Conservation (phyloP, 352 stramenopile genomes). For the Phytophthora fragariae region DNA sequence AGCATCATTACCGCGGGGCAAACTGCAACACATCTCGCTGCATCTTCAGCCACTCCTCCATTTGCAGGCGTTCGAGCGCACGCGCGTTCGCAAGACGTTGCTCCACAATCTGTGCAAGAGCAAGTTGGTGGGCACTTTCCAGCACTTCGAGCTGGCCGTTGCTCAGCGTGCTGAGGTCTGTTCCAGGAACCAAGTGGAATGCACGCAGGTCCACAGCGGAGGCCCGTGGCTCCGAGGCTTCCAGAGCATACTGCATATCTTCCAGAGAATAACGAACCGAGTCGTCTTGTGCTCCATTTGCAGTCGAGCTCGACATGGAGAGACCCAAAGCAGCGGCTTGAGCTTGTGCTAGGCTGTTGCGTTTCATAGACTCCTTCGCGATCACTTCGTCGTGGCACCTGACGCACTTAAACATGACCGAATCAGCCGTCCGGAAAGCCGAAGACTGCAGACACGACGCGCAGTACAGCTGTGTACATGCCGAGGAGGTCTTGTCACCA, state of each 20-base stretch:
- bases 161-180: conserved; percentile 61
- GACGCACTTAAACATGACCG: conserved; percentile 52
- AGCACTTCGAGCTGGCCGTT: conserved; percentile 82
- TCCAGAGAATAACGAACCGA: conserved; percentile 41
- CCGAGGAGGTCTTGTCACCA: conserved; percentile 29
- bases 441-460: conserved; percentile 56
- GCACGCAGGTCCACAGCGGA: conserved; percentile 54
- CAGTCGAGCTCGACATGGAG: conserved; percentile 37
- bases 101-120: conserved; percentile 68
- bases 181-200: conserved; percentile 58
- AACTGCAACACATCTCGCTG: conserved; percentile 69
- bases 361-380: conserved; percentile 50
- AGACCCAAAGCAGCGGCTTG: conserved; percentile 66
- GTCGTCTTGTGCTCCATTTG: conserved; percentile 14
- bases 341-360: conserved; percentile 70
- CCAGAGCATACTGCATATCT: conserved; percentile 57
- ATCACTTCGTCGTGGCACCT: conserved; percentile 60
- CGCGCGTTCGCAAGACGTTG: conserved; percentile 68
- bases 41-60: conserved; percentile 82
- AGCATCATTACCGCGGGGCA: conserved; percentile 24
- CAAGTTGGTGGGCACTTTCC: conserved; percentile 63
- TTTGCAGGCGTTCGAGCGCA: conserved; percentile 62
- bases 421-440: conserved; percentile 31
- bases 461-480: conserved; percentile 80
- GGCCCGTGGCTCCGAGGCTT: conserved; percentile 44